Evolutionary conservation across 305 asterid genomes (phyloP).

Genomic region (Fraxinus floribunda): DNA sequence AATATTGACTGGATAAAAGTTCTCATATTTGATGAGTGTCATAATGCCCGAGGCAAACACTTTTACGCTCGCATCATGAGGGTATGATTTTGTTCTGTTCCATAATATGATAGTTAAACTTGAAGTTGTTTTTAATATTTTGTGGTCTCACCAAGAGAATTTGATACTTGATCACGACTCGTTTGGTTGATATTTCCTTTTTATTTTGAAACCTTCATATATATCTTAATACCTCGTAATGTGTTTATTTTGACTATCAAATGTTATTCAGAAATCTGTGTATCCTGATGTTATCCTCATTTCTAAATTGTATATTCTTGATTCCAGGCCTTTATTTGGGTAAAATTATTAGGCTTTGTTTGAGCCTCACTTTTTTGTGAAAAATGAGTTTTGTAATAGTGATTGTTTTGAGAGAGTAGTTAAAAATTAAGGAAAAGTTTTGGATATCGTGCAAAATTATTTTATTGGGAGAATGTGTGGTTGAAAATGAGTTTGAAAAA

Average conservation of each 20-base stretch:
- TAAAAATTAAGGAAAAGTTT: too few species aligned
- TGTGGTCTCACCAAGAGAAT: neutral
- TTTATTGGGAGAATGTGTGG: too few species aligned
- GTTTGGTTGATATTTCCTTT: neutral
- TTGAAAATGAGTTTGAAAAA: too few species aligned
- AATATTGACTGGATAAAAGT: constrained; percentile 57
- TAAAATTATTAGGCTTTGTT: neutral
- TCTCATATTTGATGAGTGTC: constrained; percentile 83
- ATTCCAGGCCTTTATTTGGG: neutral
- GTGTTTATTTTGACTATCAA: neutral
- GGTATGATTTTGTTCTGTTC: constrained; percentile 37
- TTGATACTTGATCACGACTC: neutral
- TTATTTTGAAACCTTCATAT: constrained; percentile 7
- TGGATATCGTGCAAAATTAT: too few species aligned
- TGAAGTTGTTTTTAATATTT: neutral
- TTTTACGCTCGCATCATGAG: constrained; percentile 69
- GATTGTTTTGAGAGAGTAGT: too few species aligned
- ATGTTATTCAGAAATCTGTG: neutral
- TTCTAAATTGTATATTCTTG: neutral
- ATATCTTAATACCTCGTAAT: constrained; percentile 1
- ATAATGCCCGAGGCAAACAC: constrained; percentile 72
- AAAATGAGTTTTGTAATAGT: too few species aligned
- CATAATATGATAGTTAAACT: neutral
- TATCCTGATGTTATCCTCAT: neutral
- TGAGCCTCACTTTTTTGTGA: too few species aligned